Percentiles rank a stretch among this genome's conserved stretches.
phyloP scores from a whole-genome alignment of 768 basidiomycete genomes.

The Auriscalpium vulgare region DNA sequence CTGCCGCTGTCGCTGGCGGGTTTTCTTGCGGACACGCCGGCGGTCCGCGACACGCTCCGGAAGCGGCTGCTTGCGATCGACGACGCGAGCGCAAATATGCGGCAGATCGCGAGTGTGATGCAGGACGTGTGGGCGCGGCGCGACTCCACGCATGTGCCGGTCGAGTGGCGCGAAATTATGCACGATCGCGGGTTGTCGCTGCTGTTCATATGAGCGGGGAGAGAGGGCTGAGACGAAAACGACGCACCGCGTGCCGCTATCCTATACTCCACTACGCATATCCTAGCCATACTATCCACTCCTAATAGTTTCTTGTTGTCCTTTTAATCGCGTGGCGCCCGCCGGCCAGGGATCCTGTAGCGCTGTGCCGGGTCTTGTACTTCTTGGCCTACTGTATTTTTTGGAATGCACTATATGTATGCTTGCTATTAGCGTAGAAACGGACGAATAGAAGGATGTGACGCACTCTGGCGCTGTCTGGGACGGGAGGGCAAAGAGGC shows the following conservation, averaged over 20 bases:
- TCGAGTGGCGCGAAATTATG: slow-evolving; percentile 16
- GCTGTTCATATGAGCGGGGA: slow-evolving; percentile 12
- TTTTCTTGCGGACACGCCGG: slow-evolving; percentile 6
- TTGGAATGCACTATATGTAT: neutral
- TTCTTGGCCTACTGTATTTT: neutral
- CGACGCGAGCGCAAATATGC: slow-evolving; percentile 7
- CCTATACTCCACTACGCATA: too few species aligned
- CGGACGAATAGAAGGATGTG: neutral
- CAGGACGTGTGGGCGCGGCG: slow-evolving; percentile 13
- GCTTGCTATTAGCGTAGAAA: neutral
- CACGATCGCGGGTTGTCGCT: slow-evolving; percentile 14
- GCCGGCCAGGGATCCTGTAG: neutral
- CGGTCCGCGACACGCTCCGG: slow-evolving; percentile 7
- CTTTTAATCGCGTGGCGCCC: too few species aligned
- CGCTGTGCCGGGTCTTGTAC: neutral
- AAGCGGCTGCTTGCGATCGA: slow-evolving; percentile 9
- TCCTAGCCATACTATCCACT: too few species aligned
- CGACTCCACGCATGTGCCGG: slow-evolving; percentile 5
- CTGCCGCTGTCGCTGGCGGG: slow-evolving; percentile 12
- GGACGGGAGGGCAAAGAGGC: neutral
- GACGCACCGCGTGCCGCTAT: neutral
- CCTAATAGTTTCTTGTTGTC: too few species aligned
- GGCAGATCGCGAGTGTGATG: slow-evolving; percentile 11
- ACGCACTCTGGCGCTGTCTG: neutral
- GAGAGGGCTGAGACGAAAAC: neutral